Evolutionary conservation across 345 rosid species (phyloP).

Genomic region (Euphorbia pulcherrima): DNA sequence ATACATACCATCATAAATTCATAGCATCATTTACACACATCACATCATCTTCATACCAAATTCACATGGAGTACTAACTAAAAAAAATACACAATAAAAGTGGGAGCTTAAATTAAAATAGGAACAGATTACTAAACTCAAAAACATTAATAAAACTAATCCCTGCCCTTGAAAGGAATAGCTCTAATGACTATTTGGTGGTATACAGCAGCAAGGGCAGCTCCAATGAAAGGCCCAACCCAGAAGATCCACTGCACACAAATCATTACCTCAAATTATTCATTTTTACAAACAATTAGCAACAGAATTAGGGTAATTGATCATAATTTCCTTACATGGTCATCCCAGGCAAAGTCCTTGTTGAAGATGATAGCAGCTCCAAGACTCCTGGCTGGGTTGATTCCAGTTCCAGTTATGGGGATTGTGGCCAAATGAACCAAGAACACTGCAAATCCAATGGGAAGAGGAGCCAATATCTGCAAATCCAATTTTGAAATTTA

Average conservation of each 20-base stretch:
- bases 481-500: neutral
- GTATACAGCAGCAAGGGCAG: conserved; percentile 32
- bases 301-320: too few relatives aligned
- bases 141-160: neutral
- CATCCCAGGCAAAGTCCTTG: conserved; percentile 41
- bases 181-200: conserved; percentile 32
- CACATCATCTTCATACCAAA: conserved; percentile 6
- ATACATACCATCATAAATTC: conserved; percentile 4
- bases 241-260: conserved; percentile 30
- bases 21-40: conserved; percentile 24
- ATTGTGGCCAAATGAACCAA: conserved; percentile 48
- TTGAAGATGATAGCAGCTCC: conserved; percentile 49
- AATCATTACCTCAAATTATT: neutral
- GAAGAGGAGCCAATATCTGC: conserved; percentile 42
- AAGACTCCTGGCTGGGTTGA: conserved; percentile 49
- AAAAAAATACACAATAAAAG: neutral
- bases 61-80: conserved; percentile 1
- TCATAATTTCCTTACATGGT: conserved; percentile 24
- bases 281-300: too few relatives aligned
- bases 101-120: neutral
- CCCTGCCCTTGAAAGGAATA: conserved; percentile 28
- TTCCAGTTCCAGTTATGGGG: conserved; percentile 38
- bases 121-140: neutral
- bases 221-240: conserved; percentile 34
- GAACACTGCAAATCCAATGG: conserved; percentile 49